Evolutionary conservation across 345 rosid genomes (phyloP).

Genomic region (Eucalyptus pauciflora): DNA sequence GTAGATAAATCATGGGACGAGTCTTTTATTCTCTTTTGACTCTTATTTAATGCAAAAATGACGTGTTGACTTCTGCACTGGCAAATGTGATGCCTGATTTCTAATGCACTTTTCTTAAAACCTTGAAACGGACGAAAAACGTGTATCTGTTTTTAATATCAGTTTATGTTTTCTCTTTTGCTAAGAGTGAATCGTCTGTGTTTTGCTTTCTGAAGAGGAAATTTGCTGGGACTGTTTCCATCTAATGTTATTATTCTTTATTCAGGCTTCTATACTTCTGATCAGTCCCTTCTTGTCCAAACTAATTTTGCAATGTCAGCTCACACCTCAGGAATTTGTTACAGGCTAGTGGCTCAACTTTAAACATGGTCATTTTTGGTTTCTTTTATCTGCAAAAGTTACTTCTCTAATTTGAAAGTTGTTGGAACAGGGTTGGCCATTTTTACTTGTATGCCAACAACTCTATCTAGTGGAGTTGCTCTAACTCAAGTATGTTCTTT

Average conservation of each 20-base stretch:
- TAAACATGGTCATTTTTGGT: neutral
- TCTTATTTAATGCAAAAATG: neutral
- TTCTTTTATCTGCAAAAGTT: neutral
- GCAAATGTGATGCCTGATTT: neutral
- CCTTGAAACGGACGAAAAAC: neutral
- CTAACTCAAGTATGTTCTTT: neutral
- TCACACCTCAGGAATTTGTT: conserved; percentile 1
- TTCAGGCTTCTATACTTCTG: conserved; percentile 6
- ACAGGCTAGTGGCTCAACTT: neutral
- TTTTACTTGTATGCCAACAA: conserved; percentile 8
- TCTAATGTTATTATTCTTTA: neutral
- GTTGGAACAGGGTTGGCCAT: conserved; percentile 1
- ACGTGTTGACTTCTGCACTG: neutral
- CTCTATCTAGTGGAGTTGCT: conserved; percentile 9
- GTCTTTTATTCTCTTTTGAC: neutral
- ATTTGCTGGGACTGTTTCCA: neutral
- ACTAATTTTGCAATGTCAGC: neutral
- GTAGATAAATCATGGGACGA: neutral
- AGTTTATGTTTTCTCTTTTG: neutral
- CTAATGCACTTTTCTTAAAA: neutral
- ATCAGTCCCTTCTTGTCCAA: neutral
- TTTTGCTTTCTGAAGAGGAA: neutral
- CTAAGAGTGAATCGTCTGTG: neutral
- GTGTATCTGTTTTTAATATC: neutral
- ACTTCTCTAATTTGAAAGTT: neutral